These are phyloP conservation scores for Auricularia sp. DNA, from an alignment of 768 basidiomycete species.

Conservation along the genomic window DNA sequence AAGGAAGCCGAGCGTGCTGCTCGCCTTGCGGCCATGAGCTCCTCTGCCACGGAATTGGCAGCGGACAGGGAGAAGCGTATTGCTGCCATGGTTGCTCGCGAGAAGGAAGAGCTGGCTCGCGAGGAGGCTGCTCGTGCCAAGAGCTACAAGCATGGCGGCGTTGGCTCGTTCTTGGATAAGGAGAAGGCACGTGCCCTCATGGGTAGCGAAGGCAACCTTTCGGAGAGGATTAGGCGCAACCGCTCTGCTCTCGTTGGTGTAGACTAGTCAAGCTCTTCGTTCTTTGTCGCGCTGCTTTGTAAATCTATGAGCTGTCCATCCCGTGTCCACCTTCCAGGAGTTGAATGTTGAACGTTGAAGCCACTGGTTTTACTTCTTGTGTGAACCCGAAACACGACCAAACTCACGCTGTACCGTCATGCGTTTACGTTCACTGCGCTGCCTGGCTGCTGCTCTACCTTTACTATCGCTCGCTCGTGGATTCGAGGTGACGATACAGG, in stretches of 20 bases:
- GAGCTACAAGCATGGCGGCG: conserved; percentile 55
- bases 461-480: conserved; percentile 20
- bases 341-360: no score
- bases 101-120: conserved; percentile 65
- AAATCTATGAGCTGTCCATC: neutral
- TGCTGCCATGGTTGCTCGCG: conserved; percentile 55
- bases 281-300: neutral
- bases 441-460: neutral
- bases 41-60: conserved; percentile 58
- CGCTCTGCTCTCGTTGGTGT: neutral
- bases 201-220: neutral
- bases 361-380: no score
- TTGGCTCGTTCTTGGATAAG: conserved; percentile 69
- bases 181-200: conserved; percentile 37
- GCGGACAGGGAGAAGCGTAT: conserved; percentile 65
- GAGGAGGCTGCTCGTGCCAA: conserved; percentile 53
- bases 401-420: neutral
- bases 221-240: neutral
- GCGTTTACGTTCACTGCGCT: neutral
- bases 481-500: conserved; percentile 57
- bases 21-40: conserved; percentile 83
- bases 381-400: no score
- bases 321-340: neutral
- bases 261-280: neutral
- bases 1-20: conserved; percentile 56